phyloP scores from a whole-genome alignment of 441 rosid genomes.

The Pelargonium myrrhifolium region DNA sequence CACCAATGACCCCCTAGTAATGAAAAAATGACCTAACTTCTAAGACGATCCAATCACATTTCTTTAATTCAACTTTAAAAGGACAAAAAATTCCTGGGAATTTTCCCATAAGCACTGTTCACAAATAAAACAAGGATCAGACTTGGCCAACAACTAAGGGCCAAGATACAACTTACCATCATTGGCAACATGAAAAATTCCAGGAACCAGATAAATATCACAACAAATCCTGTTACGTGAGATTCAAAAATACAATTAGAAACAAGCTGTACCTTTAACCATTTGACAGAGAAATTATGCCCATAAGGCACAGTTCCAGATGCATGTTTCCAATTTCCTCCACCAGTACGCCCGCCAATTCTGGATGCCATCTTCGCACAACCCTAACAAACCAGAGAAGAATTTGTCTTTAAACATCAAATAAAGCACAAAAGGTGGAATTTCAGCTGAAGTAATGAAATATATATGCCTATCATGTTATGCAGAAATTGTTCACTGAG shows the following conservation, averaged over 20 bases:
- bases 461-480: neutral
- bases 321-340: constrained; percentile 96
- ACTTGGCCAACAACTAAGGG: neutral
- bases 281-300: constrained; percentile 90
- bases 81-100: neutral
- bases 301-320: constrained; percentile 98
- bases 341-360: constrained; percentile 79
- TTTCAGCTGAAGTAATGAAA: constrained; percentile 3
- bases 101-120: neutral
- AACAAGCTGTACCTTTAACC: constrained; percentile 69
- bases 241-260: neutral
- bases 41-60: neutral
- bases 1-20: neutral
- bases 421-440: constrained; percentile 6
- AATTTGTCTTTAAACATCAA: constrained; percentile 15
- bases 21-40: neutral
- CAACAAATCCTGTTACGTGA: neutral
- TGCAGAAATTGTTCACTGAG: neutral
- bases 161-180: neutral
- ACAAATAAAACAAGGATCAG: neutral
- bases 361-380: constrained; percentile 98
- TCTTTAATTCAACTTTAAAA: neutral
- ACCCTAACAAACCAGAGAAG: constrained; percentile 42
- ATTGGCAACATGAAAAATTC: neutral
- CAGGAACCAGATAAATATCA: neutral